Percentiles rank a stretch among this genome's conserved stretches.
phyloP scores from a whole-genome alignment of 176 grass and related monocot genomes.

The Lolium perenne region DNA sequence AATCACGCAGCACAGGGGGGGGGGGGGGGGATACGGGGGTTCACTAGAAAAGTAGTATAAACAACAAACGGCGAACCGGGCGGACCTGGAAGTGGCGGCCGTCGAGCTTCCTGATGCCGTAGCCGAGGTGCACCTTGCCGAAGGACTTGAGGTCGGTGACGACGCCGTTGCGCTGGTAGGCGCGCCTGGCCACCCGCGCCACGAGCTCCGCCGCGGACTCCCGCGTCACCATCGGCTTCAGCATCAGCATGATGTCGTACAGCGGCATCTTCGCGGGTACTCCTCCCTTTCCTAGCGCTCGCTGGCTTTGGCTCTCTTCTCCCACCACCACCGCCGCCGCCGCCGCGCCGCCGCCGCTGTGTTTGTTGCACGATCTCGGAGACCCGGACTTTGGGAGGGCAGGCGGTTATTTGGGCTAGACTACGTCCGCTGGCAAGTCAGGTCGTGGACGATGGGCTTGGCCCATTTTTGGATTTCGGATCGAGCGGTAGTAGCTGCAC shows the following conservation, averaged over 20 bases:
- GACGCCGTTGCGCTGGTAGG: too few species aligned
- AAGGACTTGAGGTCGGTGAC: too few species aligned
- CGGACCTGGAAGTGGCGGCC: too few species aligned
- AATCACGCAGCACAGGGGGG: neutral
- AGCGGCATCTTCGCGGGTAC: constrained; percentile 60
- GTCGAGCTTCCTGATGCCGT: too few species aligned
- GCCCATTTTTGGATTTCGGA: too few species aligned
- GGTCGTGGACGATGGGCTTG: too few species aligned
- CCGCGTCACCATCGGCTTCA: constrained; percentile 62
- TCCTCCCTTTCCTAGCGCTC: neutral
- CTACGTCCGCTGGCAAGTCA: too few species aligned
- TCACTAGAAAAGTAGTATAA: neutral
- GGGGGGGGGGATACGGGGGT: neutral
- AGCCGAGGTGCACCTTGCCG: too few species aligned
- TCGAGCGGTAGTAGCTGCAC: too few species aligned
- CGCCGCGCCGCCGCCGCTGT: constrained; percentile 10
- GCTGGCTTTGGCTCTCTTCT: neutral
- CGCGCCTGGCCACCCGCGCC: too few species aligned
- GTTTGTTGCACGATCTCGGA: constrained; percentile 23
- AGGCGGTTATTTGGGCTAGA: neutral
- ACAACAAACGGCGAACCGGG: too few species aligned
- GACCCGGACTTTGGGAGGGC: neutral
- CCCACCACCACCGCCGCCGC: neutral
- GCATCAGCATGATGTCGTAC: constrained; percentile 84
- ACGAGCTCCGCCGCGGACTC: constrained; percentile 56